phyloP scores from a whole-genome alignment of 768 basidiomycete genomes.

The Lentinula lateritia region DNA sequence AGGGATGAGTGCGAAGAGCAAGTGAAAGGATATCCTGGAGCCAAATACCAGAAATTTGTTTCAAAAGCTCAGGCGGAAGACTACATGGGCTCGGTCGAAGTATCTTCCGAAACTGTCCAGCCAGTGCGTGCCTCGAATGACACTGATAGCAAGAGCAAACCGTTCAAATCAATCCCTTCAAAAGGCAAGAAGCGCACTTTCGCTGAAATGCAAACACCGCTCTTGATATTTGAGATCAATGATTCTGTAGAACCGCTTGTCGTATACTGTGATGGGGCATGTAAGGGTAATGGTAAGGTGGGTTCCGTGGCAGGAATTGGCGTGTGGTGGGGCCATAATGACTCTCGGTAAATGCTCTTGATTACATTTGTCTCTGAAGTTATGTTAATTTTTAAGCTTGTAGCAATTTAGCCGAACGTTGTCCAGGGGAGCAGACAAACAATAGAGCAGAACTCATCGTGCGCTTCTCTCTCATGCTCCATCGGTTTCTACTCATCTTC shows the following conservation, averaged over 20 bases:
- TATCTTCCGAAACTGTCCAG: neutral
- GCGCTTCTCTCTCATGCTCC: conserved; percentile 15
- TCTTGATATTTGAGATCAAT: neutral
- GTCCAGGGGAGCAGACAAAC: conserved; percentile 81
- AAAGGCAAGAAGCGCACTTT: conserved; percentile 29
- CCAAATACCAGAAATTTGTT: conserved; percentile 65
- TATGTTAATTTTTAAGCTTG: neutral
- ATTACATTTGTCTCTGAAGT: conserved; percentile 1
- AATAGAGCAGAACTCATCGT: conserved; percentile 88
- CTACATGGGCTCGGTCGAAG: neutral
- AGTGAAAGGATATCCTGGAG: conserved; percentile 55
- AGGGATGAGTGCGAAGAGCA: conserved; percentile 75
- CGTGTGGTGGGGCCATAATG: conserved; percentile 79
- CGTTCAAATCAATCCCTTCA: neutral
- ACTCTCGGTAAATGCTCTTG: conserved; percentile 21
- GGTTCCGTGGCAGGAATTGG: conserved; percentile 77
- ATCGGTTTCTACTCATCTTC: neutral
- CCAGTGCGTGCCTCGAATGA: neutral
- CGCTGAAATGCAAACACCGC: neutral
- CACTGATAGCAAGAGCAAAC: neutral
- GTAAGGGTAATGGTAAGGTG: conserved; percentile 70
- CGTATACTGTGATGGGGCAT: conserved; percentile 88
- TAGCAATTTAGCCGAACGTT: conserved; percentile 80
- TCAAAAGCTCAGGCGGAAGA: conserved; percentile 37
- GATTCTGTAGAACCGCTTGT: conserved; percentile 19